Conservation (phyloP, 2,329 filamentous ascomycete species). For the Fusarium nematophilum region DNA sequence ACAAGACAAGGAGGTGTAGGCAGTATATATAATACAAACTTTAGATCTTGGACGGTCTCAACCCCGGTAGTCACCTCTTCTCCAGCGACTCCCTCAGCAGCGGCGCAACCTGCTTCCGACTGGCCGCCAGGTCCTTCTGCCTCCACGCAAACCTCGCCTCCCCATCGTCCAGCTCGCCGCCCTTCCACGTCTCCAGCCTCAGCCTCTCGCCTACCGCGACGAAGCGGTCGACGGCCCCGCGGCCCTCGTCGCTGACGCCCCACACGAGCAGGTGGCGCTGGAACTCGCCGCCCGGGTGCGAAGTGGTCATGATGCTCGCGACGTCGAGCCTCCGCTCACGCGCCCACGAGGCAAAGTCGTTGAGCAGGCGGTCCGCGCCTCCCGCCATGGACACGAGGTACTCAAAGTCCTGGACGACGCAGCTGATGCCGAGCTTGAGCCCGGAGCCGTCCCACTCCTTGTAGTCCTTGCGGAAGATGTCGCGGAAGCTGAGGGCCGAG, state of each 20-base stretch:
- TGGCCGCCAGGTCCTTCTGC: constrained; percentile 71
- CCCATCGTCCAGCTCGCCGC: constrained; percentile 58
- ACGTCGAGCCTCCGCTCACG: constrained; percentile 70
- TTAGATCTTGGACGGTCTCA: constrained; percentile 21
- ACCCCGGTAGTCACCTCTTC: constrained; percentile 31
- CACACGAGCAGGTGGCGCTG: constrained; percentile 76
- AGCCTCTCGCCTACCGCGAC: constrained; percentile 60
- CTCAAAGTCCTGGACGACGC: constrained; percentile 70
- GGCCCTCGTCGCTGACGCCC: constrained; percentile 64
- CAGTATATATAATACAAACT: too few species aligned
- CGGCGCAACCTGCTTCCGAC: constrained; percentile 76
- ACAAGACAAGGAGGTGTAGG: too few species aligned
- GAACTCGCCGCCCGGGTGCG: constrained; percentile 65
- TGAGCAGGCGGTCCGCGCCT: constrained; percentile 57
- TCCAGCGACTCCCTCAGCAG: constrained; percentile 69
- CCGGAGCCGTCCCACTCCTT: constrained; percentile 77
- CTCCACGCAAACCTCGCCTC: constrained; percentile 72
- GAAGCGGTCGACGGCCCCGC: constrained; percentile 66
- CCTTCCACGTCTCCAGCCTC: constrained; percentile 65
- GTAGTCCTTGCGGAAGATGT: constrained; percentile 84
- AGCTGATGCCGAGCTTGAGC: constrained; percentile 73
- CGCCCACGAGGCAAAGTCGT: constrained; percentile 63
- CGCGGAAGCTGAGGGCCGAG: constrained; percentile 67
- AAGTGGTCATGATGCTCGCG: constrained; percentile 77
- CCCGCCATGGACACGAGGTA: constrained; percentile 69